Evolutionary conservation across 2,329 filamentous ascomycete genomes (phyloP), one percentile per base, ranked within the genome.

Genomic region (Microcyclospora pomicola): DNA sequence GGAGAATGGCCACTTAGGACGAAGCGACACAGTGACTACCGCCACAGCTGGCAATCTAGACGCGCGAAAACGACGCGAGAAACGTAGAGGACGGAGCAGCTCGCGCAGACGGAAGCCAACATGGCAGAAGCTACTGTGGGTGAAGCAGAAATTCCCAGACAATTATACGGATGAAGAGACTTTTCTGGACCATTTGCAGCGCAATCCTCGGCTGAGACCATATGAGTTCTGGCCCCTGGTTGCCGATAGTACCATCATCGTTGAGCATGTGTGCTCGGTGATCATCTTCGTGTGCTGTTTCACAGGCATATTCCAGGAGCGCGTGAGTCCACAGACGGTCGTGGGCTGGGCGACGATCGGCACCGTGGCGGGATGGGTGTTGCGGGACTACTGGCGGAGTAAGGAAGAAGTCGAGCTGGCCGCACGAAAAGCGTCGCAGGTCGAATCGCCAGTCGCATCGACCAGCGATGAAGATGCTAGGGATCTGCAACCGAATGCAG

Each of bases 141-240:
- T 98, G 55, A 94, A 93, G 63, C 91, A 96, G 59, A 83, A 82
- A 27, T 94, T 92, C 56, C 87, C 91, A n/a, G 91, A 98, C 60
- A 98, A 98, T 60, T 96, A 96, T 59, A 96, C 91, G 31, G 91
- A 98, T 58, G 86, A 91, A 56, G 83, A 84, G 42, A 96, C 91
- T 1, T 98, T 98, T 53, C 78, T 98, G 48, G 88, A 95, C 56
- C 86, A 93, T 52, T 75, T 98, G 13, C 88, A 98, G 60, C 77
- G 87, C 34, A 98, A 98, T 59, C 88, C 88, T 4, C 79, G 87
- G 31, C 73, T 96, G 37, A 81, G 91, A 48, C 88, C 88, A 0
- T 98, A 98, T 60, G 87, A 96, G 55, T 98, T 98, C 62, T 98
- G 91, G 88, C 85, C 87, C 7, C 71, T 98, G 27, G 86, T 96